Evolutionary conservation across 305 asterid genomes (phyloP).

Genomic region (Fraxinus sp.): DNA sequence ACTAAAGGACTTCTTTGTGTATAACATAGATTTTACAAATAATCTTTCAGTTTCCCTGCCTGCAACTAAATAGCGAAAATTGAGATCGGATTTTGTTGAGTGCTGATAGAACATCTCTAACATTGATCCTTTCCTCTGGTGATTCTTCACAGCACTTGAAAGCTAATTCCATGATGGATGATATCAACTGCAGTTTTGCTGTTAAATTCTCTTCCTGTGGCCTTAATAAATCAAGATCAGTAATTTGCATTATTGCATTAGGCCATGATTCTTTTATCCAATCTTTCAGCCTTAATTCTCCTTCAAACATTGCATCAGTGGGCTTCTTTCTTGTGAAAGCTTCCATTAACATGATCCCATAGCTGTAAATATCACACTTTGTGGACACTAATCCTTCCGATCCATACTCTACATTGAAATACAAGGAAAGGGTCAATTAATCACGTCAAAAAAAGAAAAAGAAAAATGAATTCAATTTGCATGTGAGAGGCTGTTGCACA

Average conservation of each 20-base stretch:
- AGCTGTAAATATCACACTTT: slow-evolving; percentile 37
- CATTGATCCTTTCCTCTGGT: slow-evolving; percentile 29
- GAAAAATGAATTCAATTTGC: not conserved
- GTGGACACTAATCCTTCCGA: slow-evolving; percentile 40
- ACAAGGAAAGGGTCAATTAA: not conserved
- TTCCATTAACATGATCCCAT: slow-evolving; percentile 40
- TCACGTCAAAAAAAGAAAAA: not conserved
- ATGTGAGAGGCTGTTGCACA: not conserved
- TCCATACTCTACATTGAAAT: slow-evolving; percentile 35
- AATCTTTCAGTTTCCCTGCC: not conserved
- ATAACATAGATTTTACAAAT: not conserved
- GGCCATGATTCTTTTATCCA: slow-evolving; percentile 26
- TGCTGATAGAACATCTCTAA: slow-evolving; percentile 25
- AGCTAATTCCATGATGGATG: slow-evolving; percentile 37
- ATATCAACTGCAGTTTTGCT: slow-evolving; percentile 11
- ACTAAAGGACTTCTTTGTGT: not conserved
- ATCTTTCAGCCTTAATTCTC: slow-evolving; percentile 28
- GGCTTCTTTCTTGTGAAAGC: slow-evolving; percentile 34
- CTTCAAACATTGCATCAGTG: slow-evolving; percentile 28
- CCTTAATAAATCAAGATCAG: slow-evolving; percentile 28
- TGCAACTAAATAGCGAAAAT: not conserved
- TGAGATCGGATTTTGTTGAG: slow-evolving; percentile 24
- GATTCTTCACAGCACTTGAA: slow-evolving; percentile 31
- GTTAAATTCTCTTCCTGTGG: not conserved
- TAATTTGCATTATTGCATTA: slow-evolving; percentile 4